A percentile compares a stretch with the other conserved stretches of the same genome.
These are phyloP conservation scores for Lactarius hengduanensis DNA, from an alignment of 768 basidiomycete species.

Conservation along the genomic window DNA sequence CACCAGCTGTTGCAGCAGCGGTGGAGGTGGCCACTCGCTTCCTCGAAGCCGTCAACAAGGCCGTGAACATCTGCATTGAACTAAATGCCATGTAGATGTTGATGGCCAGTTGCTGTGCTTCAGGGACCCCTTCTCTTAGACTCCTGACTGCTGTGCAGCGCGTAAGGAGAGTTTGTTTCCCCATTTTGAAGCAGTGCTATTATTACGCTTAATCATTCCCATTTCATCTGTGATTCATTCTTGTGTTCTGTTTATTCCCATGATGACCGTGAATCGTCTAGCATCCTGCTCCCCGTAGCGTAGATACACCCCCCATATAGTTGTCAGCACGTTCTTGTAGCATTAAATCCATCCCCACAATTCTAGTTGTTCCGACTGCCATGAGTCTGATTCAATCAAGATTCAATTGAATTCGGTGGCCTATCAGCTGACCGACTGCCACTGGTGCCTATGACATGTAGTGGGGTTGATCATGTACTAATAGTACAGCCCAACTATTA, in stretches of 20 bases:
- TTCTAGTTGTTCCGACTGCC: not conserved
- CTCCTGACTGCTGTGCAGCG: conserved; percentile 9
- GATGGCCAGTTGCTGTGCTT: not conserved
- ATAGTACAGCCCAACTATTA: not conserved
- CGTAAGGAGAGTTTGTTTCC: not conserved
- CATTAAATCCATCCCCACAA: not conserved
- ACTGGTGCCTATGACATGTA: not conserved
- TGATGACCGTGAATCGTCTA: not conserved
- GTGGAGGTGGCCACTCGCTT: conserved; percentile 12
- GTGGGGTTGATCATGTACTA: not conserved
- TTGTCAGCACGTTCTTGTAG: not conserved
- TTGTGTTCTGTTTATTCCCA: not conserved
- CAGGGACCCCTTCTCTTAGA: not conserved
- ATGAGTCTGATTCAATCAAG: not conserved
- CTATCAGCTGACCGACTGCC: not conserved
- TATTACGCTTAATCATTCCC: not conserved
- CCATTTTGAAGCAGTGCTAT: not conserved
- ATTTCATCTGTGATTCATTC: not conserved
- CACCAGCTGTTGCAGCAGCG: not conserved
- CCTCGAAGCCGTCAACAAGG: conserved; percentile 20
- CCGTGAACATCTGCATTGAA: conserved; percentile 15
- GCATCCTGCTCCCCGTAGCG: not conserved
- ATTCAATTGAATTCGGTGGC: not conserved
- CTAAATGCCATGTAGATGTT: conserved; percentile 4
- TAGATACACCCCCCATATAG: not conserved